These are phyloP conservation scores for Fusarium sulawesiense DNA, from an alignment of 2,329 filamentous ascomycete species.

Conservation along the genomic window DNA sequence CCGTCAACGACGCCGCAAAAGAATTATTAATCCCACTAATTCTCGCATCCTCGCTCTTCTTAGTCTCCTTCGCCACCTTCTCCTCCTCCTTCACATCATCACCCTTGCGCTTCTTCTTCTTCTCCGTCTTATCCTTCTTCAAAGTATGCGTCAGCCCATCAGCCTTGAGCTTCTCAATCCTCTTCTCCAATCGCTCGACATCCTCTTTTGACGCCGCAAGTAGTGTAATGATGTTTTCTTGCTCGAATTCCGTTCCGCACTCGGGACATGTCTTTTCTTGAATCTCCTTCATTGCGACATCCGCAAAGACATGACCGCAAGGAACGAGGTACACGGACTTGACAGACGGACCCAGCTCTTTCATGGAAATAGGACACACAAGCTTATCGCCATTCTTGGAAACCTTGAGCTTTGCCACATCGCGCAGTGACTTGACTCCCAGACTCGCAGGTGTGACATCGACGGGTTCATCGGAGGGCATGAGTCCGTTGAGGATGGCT, in stretches of 20 bases:
- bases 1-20: conserved; percentile 81
- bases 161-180: conserved; percentile 75
- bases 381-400: conserved; percentile 65
- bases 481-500: conserved; percentile 74
- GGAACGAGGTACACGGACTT: conserved; percentile 92
- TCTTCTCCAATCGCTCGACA: conserved; percentile 71
- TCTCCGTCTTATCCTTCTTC: conserved; percentile 77
- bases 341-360: conserved; percentile 81
- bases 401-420: conserved; percentile 89
- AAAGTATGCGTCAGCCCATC: conserved; percentile 84
- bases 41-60: conserved; percentile 45
- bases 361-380: conserved; percentile 89
- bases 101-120: conserved; percentile 77
- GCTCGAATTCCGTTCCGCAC: conserved; percentile 79
- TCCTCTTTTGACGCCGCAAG: conserved; percentile 79
- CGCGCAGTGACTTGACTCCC: conserved; percentile 82
- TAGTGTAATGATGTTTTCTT: conserved; percentile 84
- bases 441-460: conserved; percentile 58
- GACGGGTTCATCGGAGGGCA: conserved; percentile 70
- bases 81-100: conserved; percentile 51
- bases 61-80: conserved; percentile 62
- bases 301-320: conserved; percentile 94
- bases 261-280: conserved; percentile 71
- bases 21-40: conserved; percentile 84
- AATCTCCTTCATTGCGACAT: conserved; percentile 86